phyloP scores from a whole-genome alignment of 73 alveolate genomes.

The Paramecium pentaurelia region DNA sequence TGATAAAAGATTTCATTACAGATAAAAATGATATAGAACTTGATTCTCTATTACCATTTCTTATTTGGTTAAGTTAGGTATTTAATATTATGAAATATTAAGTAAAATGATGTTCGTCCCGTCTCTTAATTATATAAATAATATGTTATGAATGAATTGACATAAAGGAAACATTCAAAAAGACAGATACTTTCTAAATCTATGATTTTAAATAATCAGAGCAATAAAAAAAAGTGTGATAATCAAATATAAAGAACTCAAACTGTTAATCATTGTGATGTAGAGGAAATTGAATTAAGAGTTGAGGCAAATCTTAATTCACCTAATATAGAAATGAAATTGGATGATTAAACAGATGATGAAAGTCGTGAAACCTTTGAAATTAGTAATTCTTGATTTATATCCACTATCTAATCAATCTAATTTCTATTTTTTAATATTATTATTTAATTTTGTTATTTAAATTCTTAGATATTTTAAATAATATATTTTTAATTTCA shows the following conservation, averaged over 20 bases:
- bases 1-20: conserved; percentile 64
- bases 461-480: neutral
- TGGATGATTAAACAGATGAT: conserved; percentile 16
- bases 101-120: conserved; percentile 35
- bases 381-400: neutral
- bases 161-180: neutral
- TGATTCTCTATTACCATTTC: conserved; percentile 38
- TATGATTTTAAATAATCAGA: neutral
- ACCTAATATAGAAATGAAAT: neutral
- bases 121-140: neutral
- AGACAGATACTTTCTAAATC: neutral
- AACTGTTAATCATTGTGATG: neutral
- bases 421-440: neutral
- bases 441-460: neutral
- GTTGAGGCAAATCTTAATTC: neutral
- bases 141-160: neutral
- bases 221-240: neutral
- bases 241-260: neutral
- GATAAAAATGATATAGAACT: conserved; percentile 64
- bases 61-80: conserved; percentile 50
- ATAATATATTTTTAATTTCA: neutral
- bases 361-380: neutral
- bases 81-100: neutral
- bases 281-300: neutral
- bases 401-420: neutral